phyloP scores from a whole-genome alignment of 306 rosid species.

The Pyrus communis region DNA sequence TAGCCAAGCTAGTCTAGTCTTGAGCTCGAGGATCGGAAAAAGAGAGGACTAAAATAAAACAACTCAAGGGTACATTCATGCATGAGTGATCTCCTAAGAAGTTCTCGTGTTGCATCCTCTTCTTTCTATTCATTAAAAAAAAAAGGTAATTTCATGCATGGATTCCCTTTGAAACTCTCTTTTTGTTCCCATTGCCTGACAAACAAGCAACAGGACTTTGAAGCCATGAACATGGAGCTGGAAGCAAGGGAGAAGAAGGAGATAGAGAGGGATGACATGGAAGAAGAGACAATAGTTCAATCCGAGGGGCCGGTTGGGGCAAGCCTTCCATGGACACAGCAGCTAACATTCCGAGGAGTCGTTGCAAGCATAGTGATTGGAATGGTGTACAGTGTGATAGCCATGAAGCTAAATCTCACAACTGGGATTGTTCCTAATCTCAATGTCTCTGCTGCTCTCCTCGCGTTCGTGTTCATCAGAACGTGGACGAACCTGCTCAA shows the following conservation, averaged over 20 bases:
- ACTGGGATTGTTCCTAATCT: conserved; percentile 81
- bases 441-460: conserved; percentile 85
- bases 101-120: too few species aligned
- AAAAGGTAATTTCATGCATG: neutral
- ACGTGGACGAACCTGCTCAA: conserved; percentile 65
- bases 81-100: neutral
- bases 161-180: neutral
- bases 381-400: conserved; percentile 58
- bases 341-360: conserved; percentile 73
- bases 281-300: neutral
- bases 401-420: conserved; percentile 84
- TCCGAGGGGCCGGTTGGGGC: conserved; percentile 3
- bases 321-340: conserved; percentile 50
- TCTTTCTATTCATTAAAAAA: too few species aligned
- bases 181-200: neutral
- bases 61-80: neutral
- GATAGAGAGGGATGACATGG: conserved; percentile 21
- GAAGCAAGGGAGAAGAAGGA: conserved; percentile 22
- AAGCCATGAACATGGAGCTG: conserved; percentile 19
- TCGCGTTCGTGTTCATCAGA: conserved; percentile 60
- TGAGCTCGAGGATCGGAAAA: neutral
- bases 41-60: neutral
- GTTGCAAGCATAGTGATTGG: conserved; percentile 70
- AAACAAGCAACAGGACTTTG: neutral
- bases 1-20: neutral